Evolutionary conservation across 73 alveolate species (phyloP).

Genomic region (Tetrahymena thermophila): DNA sequence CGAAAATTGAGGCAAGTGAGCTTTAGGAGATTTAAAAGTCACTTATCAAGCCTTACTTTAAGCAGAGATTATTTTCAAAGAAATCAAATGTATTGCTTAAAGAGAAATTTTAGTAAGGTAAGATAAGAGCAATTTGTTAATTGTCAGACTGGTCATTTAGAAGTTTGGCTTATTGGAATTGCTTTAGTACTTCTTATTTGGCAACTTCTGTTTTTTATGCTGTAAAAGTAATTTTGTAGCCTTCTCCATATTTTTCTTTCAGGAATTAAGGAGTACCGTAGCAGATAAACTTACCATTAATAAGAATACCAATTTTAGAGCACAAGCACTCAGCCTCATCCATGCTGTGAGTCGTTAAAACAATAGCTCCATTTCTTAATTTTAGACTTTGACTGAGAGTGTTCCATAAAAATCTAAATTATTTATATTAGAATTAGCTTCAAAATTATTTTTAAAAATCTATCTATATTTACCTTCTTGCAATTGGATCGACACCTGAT

Average conservation of each 20-base stretch:
- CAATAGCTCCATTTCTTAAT: constrained; percentile 51
- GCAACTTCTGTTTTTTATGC: neutral
- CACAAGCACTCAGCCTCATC: constrained; percentile 93
- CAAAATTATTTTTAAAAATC: too few relatives aligned
- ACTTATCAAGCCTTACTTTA: neutral
- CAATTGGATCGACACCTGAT: constrained; percentile 71
- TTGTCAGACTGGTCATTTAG: neutral
- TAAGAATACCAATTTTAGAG: constrained; percentile 78
- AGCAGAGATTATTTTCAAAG: neutral
- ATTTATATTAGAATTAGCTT: neutral
- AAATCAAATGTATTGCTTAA: neutral
- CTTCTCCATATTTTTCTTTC: constrained; percentile 84
- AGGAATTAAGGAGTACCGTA: constrained; percentile 74
- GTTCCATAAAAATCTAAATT: constrained; percentile 25
- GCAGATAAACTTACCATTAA: constrained; percentile 75
- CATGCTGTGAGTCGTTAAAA: constrained; percentile 91
- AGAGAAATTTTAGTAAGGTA: neutral
- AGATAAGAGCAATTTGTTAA: neutral
- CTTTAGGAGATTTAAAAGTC: neutral
- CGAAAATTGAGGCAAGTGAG: neutral
- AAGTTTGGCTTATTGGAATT: neutral
- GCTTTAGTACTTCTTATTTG: neutral
- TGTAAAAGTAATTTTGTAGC: constrained; percentile 67
- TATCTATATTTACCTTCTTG: constrained; percentile 2
- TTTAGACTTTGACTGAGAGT: constrained; percentile 21